phyloP scores from a whole-genome alignment of 192 early-diverging fungal genomes.

The Mycoemilia scoparia region DNA sequence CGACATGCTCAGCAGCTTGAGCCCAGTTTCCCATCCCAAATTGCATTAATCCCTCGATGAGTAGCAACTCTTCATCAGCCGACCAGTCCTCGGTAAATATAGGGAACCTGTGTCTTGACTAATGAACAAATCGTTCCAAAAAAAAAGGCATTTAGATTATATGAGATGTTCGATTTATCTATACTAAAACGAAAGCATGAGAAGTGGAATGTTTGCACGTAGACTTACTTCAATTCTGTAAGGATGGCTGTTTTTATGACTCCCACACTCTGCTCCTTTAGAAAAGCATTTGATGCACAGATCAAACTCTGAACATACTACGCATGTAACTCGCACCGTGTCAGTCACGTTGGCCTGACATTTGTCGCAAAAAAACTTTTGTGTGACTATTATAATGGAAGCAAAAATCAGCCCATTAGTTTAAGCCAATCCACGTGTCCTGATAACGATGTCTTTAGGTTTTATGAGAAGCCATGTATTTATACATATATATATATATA shows the following conservation, averaged over 20 bases:
- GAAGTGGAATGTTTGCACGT: neutral
- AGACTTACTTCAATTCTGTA: slow-evolving; percentile 70
- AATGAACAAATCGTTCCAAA: neutral
- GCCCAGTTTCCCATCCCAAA: slow-evolving; percentile 97
- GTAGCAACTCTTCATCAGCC: slow-evolving; percentile 86
- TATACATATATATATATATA: no score
- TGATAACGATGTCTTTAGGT: no score
- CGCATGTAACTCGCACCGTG: slow-evolving; percentile 72
- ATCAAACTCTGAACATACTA: slow-evolving; percentile 74
- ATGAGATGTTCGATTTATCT: neutral
- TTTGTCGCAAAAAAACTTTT: slow-evolving; percentile 56
- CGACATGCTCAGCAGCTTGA: slow-evolving; percentile 81
- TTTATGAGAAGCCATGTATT: no score
- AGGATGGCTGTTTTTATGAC: slow-evolving; percentile 67
- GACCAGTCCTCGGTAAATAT: slow-evolving; percentile 84
- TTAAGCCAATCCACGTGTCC: no score
- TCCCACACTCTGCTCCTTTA: slow-evolving; percentile 54
- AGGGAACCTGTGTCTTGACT: slow-evolving; percentile 41
- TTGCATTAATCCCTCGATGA: slow-evolving; percentile 79
- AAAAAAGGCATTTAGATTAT: neutral
- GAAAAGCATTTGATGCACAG: slow-evolving; percentile 90
- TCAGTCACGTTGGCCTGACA: slow-evolving; percentile 84
- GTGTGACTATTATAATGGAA: slow-evolving; percentile 26
- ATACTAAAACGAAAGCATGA: neutral
- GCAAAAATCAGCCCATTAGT: no score